Percentiles rank a stretch among this genome's conserved stretches.
These are phyloP conservation scores for Zymoseptoria ardabiliae DNA, from an alignment of 2,329 filamentous ascomycete species.

Conservation along the genomic window DNA sequence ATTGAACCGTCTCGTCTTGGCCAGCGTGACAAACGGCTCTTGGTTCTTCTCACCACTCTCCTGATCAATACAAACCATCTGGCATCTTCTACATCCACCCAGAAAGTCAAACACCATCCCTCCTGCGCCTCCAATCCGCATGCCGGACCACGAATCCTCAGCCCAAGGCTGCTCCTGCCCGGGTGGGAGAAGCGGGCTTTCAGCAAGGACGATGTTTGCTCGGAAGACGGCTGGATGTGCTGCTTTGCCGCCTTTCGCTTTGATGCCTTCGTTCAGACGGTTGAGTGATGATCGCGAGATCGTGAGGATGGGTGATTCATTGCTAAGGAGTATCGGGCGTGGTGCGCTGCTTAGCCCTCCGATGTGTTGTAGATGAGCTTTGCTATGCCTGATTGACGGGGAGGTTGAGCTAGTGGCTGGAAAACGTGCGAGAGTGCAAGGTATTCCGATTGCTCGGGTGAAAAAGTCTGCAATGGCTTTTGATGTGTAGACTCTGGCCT, in stretches of 20 bases:
- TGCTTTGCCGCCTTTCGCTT: constrained; percentile 51
- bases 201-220: constrained; percentile 73
- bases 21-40: constrained; percentile 82
- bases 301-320: constrained; percentile 87
- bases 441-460: constrained; percentile 63
- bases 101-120: constrained; percentile 60
- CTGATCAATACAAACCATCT: constrained; percentile 95
- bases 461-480: constrained; percentile 67
- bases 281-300: constrained; percentile 76
- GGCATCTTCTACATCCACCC: constrained; percentile 79
- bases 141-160: constrained; percentile 68
- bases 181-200: constrained; percentile 37
- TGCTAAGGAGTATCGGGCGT: constrained; percentile 69
- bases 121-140: constrained; percentile 52
- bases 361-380: constrained; percentile 54
- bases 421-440: constrained; percentile 78
- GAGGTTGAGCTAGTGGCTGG: constrained; percentile 53
- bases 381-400: constrained; percentile 59
- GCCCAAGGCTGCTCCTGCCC: constrained; percentile 55
- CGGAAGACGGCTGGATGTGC: constrained; percentile 72
- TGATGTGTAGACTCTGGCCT: constrained; percentile 63
- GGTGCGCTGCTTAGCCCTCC: constrained; percentile 16
- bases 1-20: constrained; percentile 75
- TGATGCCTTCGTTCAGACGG: constrained; percentile 67
- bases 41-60: constrained; percentile 66